Evolutionary conservation across 495 filamentous ascomycete species (phyloP), one percentile per base, ranked within the genome.

Genomic region (Aspergillus funiculosus): DNA sequence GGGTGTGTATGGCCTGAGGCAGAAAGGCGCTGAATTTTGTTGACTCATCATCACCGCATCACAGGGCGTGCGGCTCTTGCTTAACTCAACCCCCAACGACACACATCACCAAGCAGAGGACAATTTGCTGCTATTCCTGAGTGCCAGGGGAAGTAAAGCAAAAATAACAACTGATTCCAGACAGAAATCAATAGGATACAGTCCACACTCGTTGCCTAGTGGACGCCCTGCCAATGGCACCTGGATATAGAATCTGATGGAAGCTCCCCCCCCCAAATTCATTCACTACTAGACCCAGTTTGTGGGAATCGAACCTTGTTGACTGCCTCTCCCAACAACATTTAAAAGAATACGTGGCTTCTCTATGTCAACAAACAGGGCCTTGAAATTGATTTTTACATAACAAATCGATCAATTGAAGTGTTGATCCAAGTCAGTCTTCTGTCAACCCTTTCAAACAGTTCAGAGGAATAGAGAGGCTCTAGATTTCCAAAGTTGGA

Each of bases 241-340:
- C 29, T 29, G 25, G 22, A 40, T 22, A 51, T 57, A 43, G 53
- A 57, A 57, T 50, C 42, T 31, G 32, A 57, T 57, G 41, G 53
- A 57, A 57, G 14, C 27, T 20, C 28, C 15, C 31, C 18, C 17
- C 29, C 14, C 25, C 11, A 35, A n/a, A n/a, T n/a, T n/a, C n/a
- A n/a, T n/a, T n/a, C n/a, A 8, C 24, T 15, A 24, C 25, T 28
- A n/a, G 40, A 34, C 24, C 31, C 30, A 46, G 32, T 36, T 27
- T 21, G 26, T 21, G 8, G 34, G 4, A 39, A 29, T 40, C 30
- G 20, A 27, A 45, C 24, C 42, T 24, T 41, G 24, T 27, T 26
- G 18, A 19, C 13, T 30, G 19, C 21, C 27, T 15, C 6, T 34
- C 26, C 19, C 27, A 32, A 13, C 13, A 1, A 8, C n/a, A n/a